Base-by-base conservation (phyloP, 1,284 basidiomycete genomes). In the Trichosporon faecale region DNA sequence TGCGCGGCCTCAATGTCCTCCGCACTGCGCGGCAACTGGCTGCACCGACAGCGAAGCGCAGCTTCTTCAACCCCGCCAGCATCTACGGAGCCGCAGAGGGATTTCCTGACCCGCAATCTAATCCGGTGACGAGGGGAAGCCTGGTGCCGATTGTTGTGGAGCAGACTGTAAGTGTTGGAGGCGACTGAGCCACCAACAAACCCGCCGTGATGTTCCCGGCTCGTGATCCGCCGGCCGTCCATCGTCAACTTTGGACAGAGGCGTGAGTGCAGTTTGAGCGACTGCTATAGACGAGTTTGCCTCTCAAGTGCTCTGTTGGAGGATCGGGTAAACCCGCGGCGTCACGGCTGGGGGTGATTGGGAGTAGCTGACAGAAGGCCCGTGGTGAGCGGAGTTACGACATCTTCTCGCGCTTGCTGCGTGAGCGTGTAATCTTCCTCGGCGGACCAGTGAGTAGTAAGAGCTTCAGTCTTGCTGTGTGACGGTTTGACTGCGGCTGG, bases 381-480 rank as follows among this genome's bases (percentile, higher is more conserved):
- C 88, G 93, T 78, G 94, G 94, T 6, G 94, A 97, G 82, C 87
- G 94, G 40, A 94, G 92, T 44, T 97, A 95, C 84, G 94, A 97
- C 80, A 95, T 97, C 67, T 97, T 94, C 83, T 96, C 94, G 33
- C 88, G 94, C 31, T 86, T 97, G 66, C 86, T 97, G 66, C 87
- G 92, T 73, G 94, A 97, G 80, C 88, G 95, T 65, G 94, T 97
- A 44, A 91, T 97, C 76, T 96, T 96, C 90, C 86, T 97, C 75
- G 94, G 94, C 29, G 72, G 72, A 6, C 72, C 72, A 29, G 72
- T 73, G 70, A 67, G 72, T 73, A 16, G n/a, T n/a, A n/a, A n/a
- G n/a, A 31, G 49, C 3, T 8, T 7, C n/a, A 7, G 25, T 18
- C n/a, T n/a, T 7, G 31, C 9, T 18, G 46, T 12, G 18, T 66